Evolutionary conservation across 2,329 filamentous ascomycete genomes (phyloP), one percentile per base, ranked within the genome.

Genomic region (Cercospora sp.): DNA sequence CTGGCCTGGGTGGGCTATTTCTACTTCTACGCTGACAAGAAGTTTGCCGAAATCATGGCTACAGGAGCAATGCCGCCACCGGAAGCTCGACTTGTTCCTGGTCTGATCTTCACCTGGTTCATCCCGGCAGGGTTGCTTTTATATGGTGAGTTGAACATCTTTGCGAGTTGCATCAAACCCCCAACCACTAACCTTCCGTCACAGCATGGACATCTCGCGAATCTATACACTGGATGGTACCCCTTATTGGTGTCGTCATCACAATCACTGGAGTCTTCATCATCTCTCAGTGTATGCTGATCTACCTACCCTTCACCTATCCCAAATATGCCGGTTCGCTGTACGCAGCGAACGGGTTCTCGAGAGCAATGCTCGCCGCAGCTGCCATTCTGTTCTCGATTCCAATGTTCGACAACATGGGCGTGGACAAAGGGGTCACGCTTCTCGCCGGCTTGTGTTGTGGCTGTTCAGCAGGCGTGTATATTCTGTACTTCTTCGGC

Each of bases 321-420:
- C 80, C 80, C 16, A 73, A 75, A 48, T 81, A 80, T 72, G 86
- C 86, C 1, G 86, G 87, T 45, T 84, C 81, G 61, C 77, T 89
- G 16, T 88, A 89, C 72, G 87, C 87, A 0, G 86, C 82, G 2
- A 89, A 88, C 73, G 87, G 88, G 26, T 86, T 87, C 76, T 83
- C 57, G 20, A 36, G 66, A 48, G 42, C 61, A 23, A 13, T 45
- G 20, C 36, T 67, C 2, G 66, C 66, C 10, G 57, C 62, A 12
- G 39, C 62, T 9, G 66, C 66, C 1, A 48, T 67, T 30, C 20
- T 67, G 2, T 67, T 67, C 26, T 60, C 66, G 20, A 65, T 36
- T 28, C 66, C 66, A 1, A 67, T 67, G 66, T 69, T 67, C 36
- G 18, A 45, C 10, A 65, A 36, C 7, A 18, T 69, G n/a, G 67